Evolutionary conservation across 148 eudicot genomes (phyloP), one percentile per base, ranked within the genome.

Genomic region (Salicornia ramosissima): DNA sequence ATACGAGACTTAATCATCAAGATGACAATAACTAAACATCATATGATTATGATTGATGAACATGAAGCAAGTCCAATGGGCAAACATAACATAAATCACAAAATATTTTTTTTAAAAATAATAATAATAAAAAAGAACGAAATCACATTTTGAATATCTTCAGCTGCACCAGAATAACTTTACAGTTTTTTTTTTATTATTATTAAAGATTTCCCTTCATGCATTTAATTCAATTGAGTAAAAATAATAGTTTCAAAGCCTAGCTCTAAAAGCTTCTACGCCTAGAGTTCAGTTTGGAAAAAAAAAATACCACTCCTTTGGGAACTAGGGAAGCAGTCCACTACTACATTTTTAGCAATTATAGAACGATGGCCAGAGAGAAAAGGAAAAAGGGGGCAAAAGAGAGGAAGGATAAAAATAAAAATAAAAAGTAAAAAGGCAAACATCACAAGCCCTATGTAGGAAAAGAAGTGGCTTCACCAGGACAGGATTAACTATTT

Each of bases 1-100:
- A 71, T 24, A 68, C 63, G 24, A 34, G 14, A 68, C 25, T 34
- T 61, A 63, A 21, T 62, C 28, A 62, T 21, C 24, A 3, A n/a
- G 19, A 11, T 10, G 12, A 9, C 36, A 40, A 56, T 28, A 14
- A 42, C 53, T 29, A 19, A 36, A 6, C 26, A 28, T 43, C 39
- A 46, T 42, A 46, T 45, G 30, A 58, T 22, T 52, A 28, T 33
- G n/a, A 62, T 40, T 63, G 24, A 36, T 13, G 10, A 11, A 10
- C 24, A 36, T 19, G 9, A 25, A 10, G n/a, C 51, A 16, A 50
- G 69, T 5, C 56, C 30, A 54, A 36, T 50, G 22, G 45, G 45
- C 49, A 62, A 13, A 10, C 58, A 26, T 18, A 54, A 54, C 12
- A 25, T 54, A 25, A 54, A 2, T 10, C 18, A 21, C 5, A 54